phyloP scores from a whole-genome alignment of 306 rosid species.

The Vigna reflexopilosa region DNA sequence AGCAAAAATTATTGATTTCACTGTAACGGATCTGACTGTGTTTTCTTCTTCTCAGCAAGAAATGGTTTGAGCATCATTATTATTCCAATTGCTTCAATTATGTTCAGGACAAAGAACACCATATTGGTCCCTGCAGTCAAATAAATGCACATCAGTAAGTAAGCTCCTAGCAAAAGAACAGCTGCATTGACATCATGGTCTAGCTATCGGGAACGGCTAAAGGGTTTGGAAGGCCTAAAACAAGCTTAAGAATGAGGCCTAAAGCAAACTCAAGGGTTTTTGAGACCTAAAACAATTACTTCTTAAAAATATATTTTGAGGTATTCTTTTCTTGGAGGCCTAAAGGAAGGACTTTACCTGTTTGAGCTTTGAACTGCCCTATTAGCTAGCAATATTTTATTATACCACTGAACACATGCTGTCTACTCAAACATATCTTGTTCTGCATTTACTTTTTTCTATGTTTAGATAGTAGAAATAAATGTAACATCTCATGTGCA shows the following conservation, averaged over 20 bases:
- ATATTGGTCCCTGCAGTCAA: slow-evolving; percentile 49
- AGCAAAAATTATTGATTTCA: slow-evolving; percentile 37
- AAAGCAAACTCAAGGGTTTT: no score
- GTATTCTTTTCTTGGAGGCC: no score
- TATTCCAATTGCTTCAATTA: slow-evolving; percentile 51
- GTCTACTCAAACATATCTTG: not conserved
- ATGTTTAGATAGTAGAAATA: not conserved
- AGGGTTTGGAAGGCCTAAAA: no score
- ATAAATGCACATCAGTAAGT: slow-evolving; percentile 18
- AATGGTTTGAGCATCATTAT: slow-evolving; percentile 61
- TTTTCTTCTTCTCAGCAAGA: slow-evolving; percentile 38
- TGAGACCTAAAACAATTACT: no score
- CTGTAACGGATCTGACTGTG: slow-evolving; percentile 13
- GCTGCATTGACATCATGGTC: not conserved
- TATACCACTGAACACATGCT: not conserved
- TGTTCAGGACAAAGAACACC: slow-evolving; percentile 50
- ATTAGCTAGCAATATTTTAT: not conserved
- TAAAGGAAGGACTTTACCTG: no score
- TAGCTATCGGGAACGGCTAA: not conserved
- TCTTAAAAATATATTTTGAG: no score
- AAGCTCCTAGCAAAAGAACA: slow-evolving; percentile 2
- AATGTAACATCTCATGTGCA: not conserved
- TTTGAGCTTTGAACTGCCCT: no score
- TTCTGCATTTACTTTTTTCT: not conserved
- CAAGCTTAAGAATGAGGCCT: no score